Conservation (phyloP, 345 rosid genomes). For the Salix udensis region DNA sequence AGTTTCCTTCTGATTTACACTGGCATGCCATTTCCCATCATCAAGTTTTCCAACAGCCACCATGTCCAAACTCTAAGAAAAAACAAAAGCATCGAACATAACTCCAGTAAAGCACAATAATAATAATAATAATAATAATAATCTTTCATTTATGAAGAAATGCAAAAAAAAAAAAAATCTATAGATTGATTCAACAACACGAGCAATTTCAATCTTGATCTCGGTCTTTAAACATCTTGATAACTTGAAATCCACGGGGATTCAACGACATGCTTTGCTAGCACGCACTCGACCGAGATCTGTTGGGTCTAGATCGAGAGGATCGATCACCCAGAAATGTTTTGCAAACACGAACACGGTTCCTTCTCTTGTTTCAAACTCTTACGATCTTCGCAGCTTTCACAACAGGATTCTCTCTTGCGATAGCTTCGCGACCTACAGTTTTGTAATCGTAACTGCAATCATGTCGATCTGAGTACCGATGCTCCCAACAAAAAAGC, state of each 20-base stretch:
- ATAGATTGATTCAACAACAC: constrained; percentile 27
- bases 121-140: constrained; percentile 13
- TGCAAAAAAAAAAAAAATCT: constrained; percentile 1
- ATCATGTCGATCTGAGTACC: constrained; percentile 92
- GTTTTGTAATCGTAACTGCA: constrained; percentile 90
- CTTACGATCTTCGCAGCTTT: constrained; percentile 94
- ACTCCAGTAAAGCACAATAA: constrained; percentile 17
- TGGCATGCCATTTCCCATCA: constrained; percentile 22
- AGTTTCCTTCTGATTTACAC: constrained; percentile 20
- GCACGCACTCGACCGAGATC: constrained; percentile 4
- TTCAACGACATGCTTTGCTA: not conserved
- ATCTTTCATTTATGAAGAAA: constrained; percentile 28
- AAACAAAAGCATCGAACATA: constrained; percentile 2
- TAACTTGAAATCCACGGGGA: not conserved
- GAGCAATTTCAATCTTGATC: constrained; percentile 12
- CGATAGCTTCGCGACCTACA: constrained; percentile 88
- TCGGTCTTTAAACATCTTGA: not conserved
- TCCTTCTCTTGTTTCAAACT: constrained; percentile 35
- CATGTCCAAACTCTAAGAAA: not conserved
- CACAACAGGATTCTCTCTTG: constrained; percentile 87
- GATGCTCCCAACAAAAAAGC: constrained; percentile 85
- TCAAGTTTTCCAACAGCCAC: not conserved
- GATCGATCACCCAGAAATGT: constrained; percentile 3
- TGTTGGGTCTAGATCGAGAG: constrained; percentile 10
- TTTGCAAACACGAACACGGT: not conserved